These are phyloP conservation scores for Tetrahymena elliotti DNA, from an alignment of 73 alveolate genomes.

Conservation along the genomic window DNA sequence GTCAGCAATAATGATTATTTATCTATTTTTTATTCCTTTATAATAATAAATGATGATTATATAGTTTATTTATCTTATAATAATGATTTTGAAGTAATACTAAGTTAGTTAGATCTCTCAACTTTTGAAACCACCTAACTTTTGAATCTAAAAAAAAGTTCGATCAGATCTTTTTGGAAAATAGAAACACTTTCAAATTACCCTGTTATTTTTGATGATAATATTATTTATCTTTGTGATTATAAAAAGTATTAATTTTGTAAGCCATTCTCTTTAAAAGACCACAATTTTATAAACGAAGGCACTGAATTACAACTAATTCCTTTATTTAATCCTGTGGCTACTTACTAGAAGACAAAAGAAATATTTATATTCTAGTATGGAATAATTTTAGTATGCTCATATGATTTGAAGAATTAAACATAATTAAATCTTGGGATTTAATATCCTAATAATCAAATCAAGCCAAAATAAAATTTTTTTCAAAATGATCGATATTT, in stretches of 20 bases:
- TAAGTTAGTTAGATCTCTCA: neutral
- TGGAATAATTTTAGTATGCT: neutral
- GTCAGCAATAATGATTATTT: neutral
- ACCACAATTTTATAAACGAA: no score
- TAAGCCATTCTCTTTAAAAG: neutral
- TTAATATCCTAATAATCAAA: neutral
- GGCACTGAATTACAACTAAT: neutral
- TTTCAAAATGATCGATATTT: neutral
- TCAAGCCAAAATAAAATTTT: no score
- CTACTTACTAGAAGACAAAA: neutral
- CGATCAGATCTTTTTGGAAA: neutral
- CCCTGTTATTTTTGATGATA: neutral
- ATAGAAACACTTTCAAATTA: neutral
- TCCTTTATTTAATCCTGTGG: neutral
- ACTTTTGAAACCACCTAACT: neutral
- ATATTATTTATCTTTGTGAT: neutral
- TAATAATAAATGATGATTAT: neutral
- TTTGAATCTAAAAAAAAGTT: neutral
- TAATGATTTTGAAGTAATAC: no score
- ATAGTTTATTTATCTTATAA: neutral
- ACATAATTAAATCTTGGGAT: neutral
- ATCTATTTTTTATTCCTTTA: no score
- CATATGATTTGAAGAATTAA: neutral
- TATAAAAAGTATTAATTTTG: neutral
- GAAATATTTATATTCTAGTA: neutral